Percentiles rank a stretch among this genome's conserved stretches.
Conservation (phyloP, 2,329 filamentous ascomycete species). For the Ascochyta fabae region DNA sequence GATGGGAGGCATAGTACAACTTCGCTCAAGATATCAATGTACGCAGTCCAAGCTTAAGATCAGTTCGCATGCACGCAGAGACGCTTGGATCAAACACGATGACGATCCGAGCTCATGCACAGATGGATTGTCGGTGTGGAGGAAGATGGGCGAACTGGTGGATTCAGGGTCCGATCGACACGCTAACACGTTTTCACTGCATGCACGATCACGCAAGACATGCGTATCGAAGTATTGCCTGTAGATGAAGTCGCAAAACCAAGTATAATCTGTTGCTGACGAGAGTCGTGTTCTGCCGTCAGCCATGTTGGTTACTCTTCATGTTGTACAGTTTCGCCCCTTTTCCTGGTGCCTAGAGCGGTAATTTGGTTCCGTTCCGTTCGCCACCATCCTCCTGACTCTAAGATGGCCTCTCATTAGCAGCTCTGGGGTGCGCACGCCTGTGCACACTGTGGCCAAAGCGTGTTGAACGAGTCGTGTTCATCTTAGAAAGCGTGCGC, state of each 20-base stretch:
- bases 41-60: too few species aligned
- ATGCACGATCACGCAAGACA: conserved; percentile 7
- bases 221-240: conserved; percentile 1
- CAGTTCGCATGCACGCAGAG: neutral
- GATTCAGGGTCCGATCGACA: conserved; percentile 5
- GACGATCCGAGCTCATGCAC: neutral
- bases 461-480: conserved; percentile 9
- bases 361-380: conserved; percentile 14
- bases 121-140: conserved; percentile 1
- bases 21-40: too few species aligned
- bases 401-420: conserved; percentile 16
- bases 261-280: neutral
- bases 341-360: conserved; percentile 15
- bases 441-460: conserved; percentile 15
- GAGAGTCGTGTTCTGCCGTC: neutral
- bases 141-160: conserved; percentile 14
- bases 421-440: conserved; percentile 5
- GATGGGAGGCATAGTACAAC: neutral
- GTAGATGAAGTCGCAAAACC: neutral
- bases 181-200: neutral
- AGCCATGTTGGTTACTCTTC: neutral
- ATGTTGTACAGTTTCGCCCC: conserved; percentile 16
- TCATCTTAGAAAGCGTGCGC: conserved; percentile 11
- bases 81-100: neutral
- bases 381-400: conserved; percentile 18